phyloP scores from a whole-genome alignment of 2,329 filamentous ascomycete genomes.

The Hypoxylon sp. region DNA sequence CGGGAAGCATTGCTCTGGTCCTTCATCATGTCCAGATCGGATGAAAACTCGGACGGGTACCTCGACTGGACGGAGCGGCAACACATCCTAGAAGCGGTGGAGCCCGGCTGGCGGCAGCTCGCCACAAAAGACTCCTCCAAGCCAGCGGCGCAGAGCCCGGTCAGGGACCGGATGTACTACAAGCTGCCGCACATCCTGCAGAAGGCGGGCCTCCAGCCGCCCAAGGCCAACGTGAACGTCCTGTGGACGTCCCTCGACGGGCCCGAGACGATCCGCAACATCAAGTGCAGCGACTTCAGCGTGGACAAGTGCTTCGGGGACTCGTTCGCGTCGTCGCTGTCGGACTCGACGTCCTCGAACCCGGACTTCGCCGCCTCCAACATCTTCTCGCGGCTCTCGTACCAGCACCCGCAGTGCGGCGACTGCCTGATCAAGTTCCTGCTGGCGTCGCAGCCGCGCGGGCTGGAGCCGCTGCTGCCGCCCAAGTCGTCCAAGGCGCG shows the following conservation, averaged over 20 bases:
- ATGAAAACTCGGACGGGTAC: slow-evolving; percentile 55
- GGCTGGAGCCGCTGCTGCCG: slow-evolving; percentile 55
- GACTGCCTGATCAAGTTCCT: slow-evolving; percentile 58
- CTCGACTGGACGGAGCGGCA: slow-evolving; percentile 57
- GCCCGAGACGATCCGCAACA: slow-evolving; percentile 55
- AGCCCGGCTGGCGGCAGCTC: slow-evolving; percentile 51
- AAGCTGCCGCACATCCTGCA: slow-evolving; percentile 53
- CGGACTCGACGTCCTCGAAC: slow-evolving; percentile 52
- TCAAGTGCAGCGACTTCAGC: slow-evolving; percentile 57
- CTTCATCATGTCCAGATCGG: slow-evolving; percentile 56
- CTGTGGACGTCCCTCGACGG: slow-evolving; percentile 59
- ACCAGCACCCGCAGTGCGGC: slow-evolving; percentile 56
- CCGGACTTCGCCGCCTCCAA: slow-evolving; percentile 55
- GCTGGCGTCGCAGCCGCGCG: slow-evolving; percentile 52
- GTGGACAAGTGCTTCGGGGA: slow-evolving; percentile 58
- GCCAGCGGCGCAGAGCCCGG: slow-evolving; percentile 49
- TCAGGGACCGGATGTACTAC: slow-evolving; percentile 56
- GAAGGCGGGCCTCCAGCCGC: slow-evolving; percentile 55
- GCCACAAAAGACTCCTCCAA: slow-evolving; percentile 46
- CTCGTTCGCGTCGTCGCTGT: slow-evolving; percentile 55
- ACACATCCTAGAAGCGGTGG: slow-evolving; percentile 53
- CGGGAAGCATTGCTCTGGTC: slow-evolving; percentile 59
- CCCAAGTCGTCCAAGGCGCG: slow-evolving; percentile 48
- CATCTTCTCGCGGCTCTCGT: slow-evolving; percentile 55
- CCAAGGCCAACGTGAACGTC: slow-evolving; percentile 56